These are phyloP conservation scores for Oryza glaberrima DNA, from an alignment of 176 grass and related monocot genomes.

Conservation along the genomic window DNA sequence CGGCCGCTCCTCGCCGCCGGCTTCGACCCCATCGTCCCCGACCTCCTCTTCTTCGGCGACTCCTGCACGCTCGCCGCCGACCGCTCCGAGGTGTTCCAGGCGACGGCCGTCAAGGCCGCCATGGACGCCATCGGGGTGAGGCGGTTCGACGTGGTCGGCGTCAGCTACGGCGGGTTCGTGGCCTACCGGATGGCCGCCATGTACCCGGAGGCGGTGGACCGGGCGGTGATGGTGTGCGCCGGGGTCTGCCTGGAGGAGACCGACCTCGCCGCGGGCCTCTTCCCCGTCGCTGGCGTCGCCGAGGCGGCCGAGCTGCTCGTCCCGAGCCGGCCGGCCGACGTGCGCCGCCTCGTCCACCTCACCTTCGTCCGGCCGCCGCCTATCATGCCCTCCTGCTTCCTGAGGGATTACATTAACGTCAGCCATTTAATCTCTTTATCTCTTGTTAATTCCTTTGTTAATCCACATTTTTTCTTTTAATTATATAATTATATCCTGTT, in stretches of 20 bases:
- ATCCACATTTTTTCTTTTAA: background rate
- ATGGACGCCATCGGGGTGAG: slow-evolving; percentile 62
- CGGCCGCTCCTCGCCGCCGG: slow-evolving; percentile 60
- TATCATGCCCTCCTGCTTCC: slow-evolving; percentile 76
- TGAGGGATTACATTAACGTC: slow-evolving; percentile 81
- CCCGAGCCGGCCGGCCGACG: slow-evolving; percentile 58
- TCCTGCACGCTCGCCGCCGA: slow-evolving; percentile 56
- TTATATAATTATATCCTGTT: background rate
- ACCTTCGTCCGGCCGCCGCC: slow-evolving; percentile 71
- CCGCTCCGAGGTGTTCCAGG: slow-evolving; percentile 71
- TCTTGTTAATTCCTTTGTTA: background rate
- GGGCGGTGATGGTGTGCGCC: slow-evolving; percentile 53
- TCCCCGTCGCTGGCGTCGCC: slow-evolving; percentile 55
- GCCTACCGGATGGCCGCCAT: slow-evolving; percentile 71
- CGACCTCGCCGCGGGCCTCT: slow-evolving; percentile 64
- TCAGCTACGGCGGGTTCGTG: slow-evolving; percentile 89
- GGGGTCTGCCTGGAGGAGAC: slow-evolving; percentile 79
- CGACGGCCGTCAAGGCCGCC: slow-evolving; percentile 56
- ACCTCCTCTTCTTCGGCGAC: slow-evolving; percentile 87
- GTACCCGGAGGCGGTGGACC: slow-evolving; percentile 66
- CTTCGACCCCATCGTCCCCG: slow-evolving; percentile 83
- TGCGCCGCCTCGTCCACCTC: slow-evolving; percentile 64
- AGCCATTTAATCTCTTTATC: background rate
- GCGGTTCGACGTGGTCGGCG: slow-evolving; percentile 66
- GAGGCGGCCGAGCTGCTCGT: slow-evolving; percentile 75